phyloP scores from a whole-genome alignment of 2,329 filamentous ascomycete species.

The Talaromyces sp. region DNA sequence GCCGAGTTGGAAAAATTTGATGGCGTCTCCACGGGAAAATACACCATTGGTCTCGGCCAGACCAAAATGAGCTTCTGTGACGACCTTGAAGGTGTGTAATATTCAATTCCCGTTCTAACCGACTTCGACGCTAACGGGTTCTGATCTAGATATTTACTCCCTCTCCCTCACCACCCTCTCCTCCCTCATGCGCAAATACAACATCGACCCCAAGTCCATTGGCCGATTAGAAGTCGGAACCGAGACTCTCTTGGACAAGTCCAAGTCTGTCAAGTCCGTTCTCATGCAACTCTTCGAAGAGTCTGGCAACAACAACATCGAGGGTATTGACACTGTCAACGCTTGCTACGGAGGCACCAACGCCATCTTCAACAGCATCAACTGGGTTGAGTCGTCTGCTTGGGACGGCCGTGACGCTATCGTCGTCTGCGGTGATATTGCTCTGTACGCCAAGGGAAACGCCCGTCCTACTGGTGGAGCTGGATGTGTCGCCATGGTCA shows the following conservation, averaged over 20 bases:
- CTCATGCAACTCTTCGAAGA: constrained; percentile 79
- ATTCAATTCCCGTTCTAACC: too few relatives aligned
- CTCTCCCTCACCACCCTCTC: constrained; percentile 75
- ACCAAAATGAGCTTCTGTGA: constrained; percentile 92
- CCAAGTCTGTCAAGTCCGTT: constrained; percentile 85
- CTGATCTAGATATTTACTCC: constrained; percentile 74
- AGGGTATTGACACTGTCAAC: constrained; percentile 80
- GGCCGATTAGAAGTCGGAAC: constrained; percentile 82
- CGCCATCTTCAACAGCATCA: constrained; percentile 76
- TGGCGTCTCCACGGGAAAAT: constrained; percentile 77
- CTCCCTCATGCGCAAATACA: constrained; percentile 78
- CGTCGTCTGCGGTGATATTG: constrained; percentile 78
- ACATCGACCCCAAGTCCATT: constrained; percentile 73
- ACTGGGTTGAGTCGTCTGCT: constrained; percentile 82
- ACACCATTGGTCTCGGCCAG: constrained; percentile 87
- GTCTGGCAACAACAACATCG: constrained; percentile 74
- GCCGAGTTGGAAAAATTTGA: constrained; percentile 81
- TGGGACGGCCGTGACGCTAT: constrained; percentile 83
- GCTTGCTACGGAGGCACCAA: constrained; percentile 87
- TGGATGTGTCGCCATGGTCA: constrained; percentile 73
- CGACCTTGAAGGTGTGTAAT: constrained; percentile 69
- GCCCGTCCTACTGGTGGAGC: constrained; percentile 79
- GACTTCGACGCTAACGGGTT: not conserved
- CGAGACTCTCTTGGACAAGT: constrained; percentile 84
- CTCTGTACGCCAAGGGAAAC: constrained; percentile 79